Base-by-base conservation (phyloP, 2,329 filamentous ascomycete species). In the Leptographium flavum region DNA sequence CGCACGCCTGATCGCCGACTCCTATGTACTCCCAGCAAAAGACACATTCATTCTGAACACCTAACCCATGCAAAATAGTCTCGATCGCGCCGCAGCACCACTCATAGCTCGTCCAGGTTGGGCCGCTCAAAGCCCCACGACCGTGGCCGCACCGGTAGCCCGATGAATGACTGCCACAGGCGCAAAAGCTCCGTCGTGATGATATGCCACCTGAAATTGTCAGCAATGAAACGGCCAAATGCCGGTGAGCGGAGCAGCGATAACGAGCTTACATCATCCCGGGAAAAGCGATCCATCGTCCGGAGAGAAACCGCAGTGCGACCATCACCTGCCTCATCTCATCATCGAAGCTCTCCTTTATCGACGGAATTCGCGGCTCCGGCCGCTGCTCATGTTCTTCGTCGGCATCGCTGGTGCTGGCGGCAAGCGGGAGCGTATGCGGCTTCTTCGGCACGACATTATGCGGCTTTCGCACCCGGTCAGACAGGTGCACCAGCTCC, bases 271-370 rank as follows among this genome's bases (percentile, higher is more conserved):
- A 92, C 83, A 83, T 46, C 50, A 72, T 73, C 39, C 63, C 68
- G 0, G 88, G 88, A 40, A 87, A 67, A 21, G 69, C 64, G 6
- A 79, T 45, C 85, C 87, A 98, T 48, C 75, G 74, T 52, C 61
- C 70, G 9, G 92, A 22, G 2, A 96, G 78, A 54, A 79, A 76
- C 53, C 74, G 71, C 40, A 76, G 68, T 1, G 79, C 79, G 47
- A 70, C 68, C 56, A 69, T 74, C 13, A 94, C 70, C 15, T 78
- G 63, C 5, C 64, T 60, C 27, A 81, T 60, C 61, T 96, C 90
- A 1, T 71, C 61, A 52, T 68, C 65, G 50, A 90, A 68, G 7
- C 69, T 63, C 21, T 87, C 79, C 40, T 60, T 58, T 1, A 81
- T 1, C 0, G 70, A 68, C 38, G 65, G 65, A 28, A 69, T 56